These are phyloP conservation scores for Umbelopsis sp. DNA, from an alignment of 192 early-diverging fungal genomes.

Conservation along the genomic window DNA sequence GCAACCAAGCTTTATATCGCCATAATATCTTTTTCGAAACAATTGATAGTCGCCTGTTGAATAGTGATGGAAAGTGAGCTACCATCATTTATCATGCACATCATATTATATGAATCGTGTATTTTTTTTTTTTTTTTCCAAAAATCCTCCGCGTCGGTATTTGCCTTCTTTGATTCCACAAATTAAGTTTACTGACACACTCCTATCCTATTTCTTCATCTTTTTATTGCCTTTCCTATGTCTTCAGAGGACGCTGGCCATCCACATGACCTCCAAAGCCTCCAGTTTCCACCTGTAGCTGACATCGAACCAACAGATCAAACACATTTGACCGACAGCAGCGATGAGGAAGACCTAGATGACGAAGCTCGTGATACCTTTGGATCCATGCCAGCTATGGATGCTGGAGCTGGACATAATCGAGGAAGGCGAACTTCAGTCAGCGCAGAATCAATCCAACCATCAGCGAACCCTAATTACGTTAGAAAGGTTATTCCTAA, in stretches of 20 bases:
- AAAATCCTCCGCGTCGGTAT: slow-evolving; percentile 18
- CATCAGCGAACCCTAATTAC: slow-evolving; percentile 78
- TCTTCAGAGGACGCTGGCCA: slow-evolving; percentile 6
- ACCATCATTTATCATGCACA: background rate
- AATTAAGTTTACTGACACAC: background rate
- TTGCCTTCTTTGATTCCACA: background rate
- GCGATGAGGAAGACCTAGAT: slow-evolving; percentile 49
- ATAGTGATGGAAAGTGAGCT: background rate
- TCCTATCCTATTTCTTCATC: background rate
- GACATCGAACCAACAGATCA: background rate
- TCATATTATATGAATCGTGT: background rate
- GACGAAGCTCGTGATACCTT: slow-evolving; percentile 71
- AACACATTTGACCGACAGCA: slow-evolving; percentile 5
- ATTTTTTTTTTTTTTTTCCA: background rate
- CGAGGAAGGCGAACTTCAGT: slow-evolving; percentile 92
- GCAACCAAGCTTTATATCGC: too few species aligned
- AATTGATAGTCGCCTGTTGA: background rate
- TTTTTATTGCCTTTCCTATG: background rate
- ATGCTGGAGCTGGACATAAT: slow-evolving; percentile 67
- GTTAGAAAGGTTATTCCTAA: slow-evolving; percentile 90
- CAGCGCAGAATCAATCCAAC: slow-evolving; percentile 96
- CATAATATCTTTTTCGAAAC: too few species aligned
- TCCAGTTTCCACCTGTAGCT: slow-evolving; percentile 9
- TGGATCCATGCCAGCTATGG: slow-evolving; percentile 33
- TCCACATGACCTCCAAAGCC: slow-evolving; percentile 1